Evolutionary conservation across 176 grass and related monocot species (phyloP).

Genomic region (Stipa capillata): DNA sequence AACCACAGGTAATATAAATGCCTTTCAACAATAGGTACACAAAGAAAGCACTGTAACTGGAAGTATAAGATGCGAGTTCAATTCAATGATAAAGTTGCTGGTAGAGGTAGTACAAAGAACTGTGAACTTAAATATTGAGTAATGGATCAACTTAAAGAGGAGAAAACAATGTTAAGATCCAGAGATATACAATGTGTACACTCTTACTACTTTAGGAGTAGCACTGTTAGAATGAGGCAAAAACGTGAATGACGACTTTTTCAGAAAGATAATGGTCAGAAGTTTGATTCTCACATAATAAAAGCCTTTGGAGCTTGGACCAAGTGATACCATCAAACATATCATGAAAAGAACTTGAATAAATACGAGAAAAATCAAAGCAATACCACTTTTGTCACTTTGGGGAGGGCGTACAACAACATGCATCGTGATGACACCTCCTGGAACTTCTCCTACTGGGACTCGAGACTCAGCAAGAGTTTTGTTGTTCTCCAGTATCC

Average conservation of each 20-base stretch:
- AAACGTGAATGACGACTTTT: background rate
- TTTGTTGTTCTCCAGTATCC: constrained; percentile 73
- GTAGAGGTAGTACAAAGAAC: background rate
- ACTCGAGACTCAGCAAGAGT: constrained; percentile 67
- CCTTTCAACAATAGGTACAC: background rate
- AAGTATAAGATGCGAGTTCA: background rate
- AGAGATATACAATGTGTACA: background rate
- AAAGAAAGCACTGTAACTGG: background rate
- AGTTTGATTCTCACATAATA: background rate
- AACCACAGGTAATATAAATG: background rate
- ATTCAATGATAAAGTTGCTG: background rate
- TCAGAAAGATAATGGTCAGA: background rate
- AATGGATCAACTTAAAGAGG: background rate
- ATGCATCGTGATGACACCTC: constrained; percentile 80
- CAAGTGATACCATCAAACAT: constrained; percentile 11
- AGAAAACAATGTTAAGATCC: background rate
- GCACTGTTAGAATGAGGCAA: background rate
- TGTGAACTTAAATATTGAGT: no score
- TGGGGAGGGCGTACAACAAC: constrained; percentile 73
- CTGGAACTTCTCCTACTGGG: constrained; percentile 67
- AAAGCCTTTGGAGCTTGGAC: background rate
- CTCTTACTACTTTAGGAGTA: background rate
- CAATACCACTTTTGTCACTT: constrained; percentile 59
- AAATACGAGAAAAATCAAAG: constrained; percentile 6
- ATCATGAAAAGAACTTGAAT: background rate